Conservation (phyloP, 140 eudicot species). For the Anethum foeniculum region DNA sequence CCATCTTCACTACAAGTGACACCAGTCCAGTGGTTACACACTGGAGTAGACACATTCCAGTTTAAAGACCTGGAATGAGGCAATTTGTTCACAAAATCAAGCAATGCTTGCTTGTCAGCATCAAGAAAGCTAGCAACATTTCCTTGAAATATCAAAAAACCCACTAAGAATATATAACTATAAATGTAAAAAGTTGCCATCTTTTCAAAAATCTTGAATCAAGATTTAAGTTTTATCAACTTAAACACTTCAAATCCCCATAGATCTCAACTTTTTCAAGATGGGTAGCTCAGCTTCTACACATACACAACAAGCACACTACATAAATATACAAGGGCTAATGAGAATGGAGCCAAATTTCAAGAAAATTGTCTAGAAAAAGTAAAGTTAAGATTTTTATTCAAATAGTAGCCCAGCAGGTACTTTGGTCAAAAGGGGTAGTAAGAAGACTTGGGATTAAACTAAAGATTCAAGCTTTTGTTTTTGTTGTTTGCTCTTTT, state of each 20-base stretch:
- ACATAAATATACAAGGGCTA: not conserved
- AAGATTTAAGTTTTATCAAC: not conserved
- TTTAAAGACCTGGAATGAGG: slow-evolving; percentile 54
- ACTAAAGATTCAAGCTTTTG: slow-evolving; percentile 16
- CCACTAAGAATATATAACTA: slow-evolving; percentile 34
- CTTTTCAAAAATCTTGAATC: slow-evolving; percentile 12
- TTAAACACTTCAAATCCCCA: slow-evolving; percentile 1
- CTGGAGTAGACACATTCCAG: slow-evolving; percentile 53
- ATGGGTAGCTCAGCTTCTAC: not conserved
- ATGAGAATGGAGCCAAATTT: slow-evolving; percentile 26
- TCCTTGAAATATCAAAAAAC: slow-evolving; percentile 26
- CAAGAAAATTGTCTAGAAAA: slow-evolving; percentile 32
- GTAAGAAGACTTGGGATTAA: not conserved
- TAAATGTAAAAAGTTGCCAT: slow-evolving; percentile 30
- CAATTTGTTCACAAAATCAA: slow-evolving; percentile 53
- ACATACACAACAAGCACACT: not conserved
- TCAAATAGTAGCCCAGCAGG: slow-evolving; percentile 21
- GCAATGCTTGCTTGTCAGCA: slow-evolving; percentile 68
- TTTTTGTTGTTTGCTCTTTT: slow-evolving; percentile 26
- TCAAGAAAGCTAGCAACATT: slow-evolving; percentile 39
- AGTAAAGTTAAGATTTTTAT: slow-evolving; percentile 24
- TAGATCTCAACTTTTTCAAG: slow-evolving; percentile 8
- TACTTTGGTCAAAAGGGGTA: slow-evolving; percentile 37
- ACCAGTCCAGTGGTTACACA: slow-evolving; percentile 85
- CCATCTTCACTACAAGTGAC: slow-evolving; percentile 69